Base-by-base conservation (phyloP, 2,329 filamentous ascomycete genomes). In the Aspergillus sp. region DNA sequence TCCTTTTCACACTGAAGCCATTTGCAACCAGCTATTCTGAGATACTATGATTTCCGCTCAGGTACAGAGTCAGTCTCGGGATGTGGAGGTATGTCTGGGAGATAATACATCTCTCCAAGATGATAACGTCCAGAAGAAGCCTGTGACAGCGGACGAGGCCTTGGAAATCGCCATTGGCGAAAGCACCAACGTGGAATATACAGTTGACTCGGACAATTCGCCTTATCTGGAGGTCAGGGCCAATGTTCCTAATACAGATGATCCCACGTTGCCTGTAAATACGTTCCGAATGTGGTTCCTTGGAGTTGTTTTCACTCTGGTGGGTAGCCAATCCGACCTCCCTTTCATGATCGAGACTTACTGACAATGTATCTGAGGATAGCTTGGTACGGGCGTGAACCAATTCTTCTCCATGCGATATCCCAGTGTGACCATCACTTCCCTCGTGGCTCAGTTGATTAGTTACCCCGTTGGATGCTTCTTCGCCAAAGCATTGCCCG, bases 361-460 rank as follows among this genome's bases (percentile, higher is more conserved):
- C 19, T 49, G 39, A 45, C 40, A 4, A 29, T 41, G 33, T n/a
- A 19, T 19, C 19, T 19, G 19, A 19, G 19, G 19, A 6, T 10
- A 50, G 47, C 27, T 57, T 32, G 70, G 69, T 12, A 65, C 71
- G 6, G 71, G 66, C 2, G 66, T 73, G 35, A 72, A 73, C 48
- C 69, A 72, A 45, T 72, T 74, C 57, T 73, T 73, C 57, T 64
- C 63, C 7, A 60, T 73, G 45, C 65, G 71, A 8, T 72, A 73
- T 48, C 71, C 71, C 0, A 64, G 67, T 8, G 66, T 74, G 8
- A 63, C 64, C 43, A 73, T 74, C 42, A 67, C 68, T 3, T 67
- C 69, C 0, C 61, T 73, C 8, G 71, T 73, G 0, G 69, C 71
- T 0, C 68, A 74, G 57, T 56, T 74, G 26, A 52, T 74, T 9